Conservation (phyloP, 2,329 filamentous ascomycete species). For the Periconia sp. region DNA sequence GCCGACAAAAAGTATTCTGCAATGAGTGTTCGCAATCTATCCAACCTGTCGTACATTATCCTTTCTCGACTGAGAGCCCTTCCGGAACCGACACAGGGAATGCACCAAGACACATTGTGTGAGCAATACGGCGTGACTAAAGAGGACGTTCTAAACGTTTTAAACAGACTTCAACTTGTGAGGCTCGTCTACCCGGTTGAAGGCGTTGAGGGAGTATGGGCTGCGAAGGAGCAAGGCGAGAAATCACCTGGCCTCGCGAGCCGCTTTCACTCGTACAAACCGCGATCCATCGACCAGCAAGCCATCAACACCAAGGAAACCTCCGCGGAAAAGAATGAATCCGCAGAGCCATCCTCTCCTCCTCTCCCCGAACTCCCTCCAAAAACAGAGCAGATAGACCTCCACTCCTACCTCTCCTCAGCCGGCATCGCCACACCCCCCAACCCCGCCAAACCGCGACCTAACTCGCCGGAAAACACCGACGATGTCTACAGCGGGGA, state of each 20-base stretch:
- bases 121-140: background rate
- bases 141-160: background rate
- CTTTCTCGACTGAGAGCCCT: background rate
- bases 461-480: background rate
- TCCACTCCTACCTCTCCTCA: background rate
- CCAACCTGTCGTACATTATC: background rate
- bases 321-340: too few relatives aligned
- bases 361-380: background rate
- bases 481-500: constrained; percentile 56
- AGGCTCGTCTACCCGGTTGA: background rate
- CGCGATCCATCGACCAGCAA: background rate
- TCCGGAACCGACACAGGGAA: background rate
- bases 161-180: background rate
- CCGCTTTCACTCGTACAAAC: background rate
- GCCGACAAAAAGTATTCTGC: background rate
- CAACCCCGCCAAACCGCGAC: background rate
- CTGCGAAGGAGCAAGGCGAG: background rate
- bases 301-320: too few relatives aligned
- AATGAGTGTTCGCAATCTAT: background rate
- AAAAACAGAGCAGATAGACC: background rate
- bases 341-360: too few relatives aligned
- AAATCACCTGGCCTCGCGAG: background rate
- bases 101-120: background rate
- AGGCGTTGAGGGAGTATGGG: background rate
- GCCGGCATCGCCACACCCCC: background rate